Conservation (phyloP, 176 grass and related monocot genomes). For the Avena eriantha region DNA sequence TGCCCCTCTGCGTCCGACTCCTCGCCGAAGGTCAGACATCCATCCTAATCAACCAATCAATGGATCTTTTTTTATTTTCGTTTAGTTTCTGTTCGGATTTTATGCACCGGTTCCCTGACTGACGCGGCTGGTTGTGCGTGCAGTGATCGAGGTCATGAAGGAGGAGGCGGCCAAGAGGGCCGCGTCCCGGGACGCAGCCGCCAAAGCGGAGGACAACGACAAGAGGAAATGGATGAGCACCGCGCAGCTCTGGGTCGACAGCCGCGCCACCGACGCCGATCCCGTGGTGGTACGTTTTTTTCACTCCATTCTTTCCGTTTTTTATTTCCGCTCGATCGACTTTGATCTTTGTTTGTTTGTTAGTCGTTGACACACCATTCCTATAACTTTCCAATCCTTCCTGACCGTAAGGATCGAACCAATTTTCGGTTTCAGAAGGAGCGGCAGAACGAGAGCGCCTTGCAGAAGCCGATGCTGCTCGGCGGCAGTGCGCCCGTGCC, state of each 20-base stretch:
- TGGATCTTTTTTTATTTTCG: neutral
- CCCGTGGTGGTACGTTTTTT: conserved; percentile 31
- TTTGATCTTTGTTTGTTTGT: neutral
- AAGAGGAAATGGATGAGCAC: conserved; percentile 95
- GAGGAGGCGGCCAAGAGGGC: conserved; percentile 55
- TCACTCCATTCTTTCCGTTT: neutral
- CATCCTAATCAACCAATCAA: neutral
- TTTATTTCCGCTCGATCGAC: neutral
- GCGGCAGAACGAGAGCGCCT: conserved; percentile 30
- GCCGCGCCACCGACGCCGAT: conserved; percentile 49
- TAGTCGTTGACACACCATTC: neutral
- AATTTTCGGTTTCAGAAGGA: conserved; percentile 42
- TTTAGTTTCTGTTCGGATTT: neutral
- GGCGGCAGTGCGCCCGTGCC: conserved; percentile 38
- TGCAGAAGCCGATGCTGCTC: conserved; percentile 38
- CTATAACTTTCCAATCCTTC: no score
- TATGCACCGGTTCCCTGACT: neutral
- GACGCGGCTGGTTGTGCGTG: neutral
- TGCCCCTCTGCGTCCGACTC: conserved; percentile 73
- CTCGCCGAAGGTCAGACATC: conserved; percentile 61
- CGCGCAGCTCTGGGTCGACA: conserved; percentile 86
- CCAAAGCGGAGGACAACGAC: conserved; percentile 52
- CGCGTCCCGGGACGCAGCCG: conserved; percentile 42
- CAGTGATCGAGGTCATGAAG: conserved; percentile 83
- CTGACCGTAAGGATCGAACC: neutral